phyloP scores from a whole-genome alignment of 768 basidiomycete genomes.

The Exidia glandulosa region DNA sequence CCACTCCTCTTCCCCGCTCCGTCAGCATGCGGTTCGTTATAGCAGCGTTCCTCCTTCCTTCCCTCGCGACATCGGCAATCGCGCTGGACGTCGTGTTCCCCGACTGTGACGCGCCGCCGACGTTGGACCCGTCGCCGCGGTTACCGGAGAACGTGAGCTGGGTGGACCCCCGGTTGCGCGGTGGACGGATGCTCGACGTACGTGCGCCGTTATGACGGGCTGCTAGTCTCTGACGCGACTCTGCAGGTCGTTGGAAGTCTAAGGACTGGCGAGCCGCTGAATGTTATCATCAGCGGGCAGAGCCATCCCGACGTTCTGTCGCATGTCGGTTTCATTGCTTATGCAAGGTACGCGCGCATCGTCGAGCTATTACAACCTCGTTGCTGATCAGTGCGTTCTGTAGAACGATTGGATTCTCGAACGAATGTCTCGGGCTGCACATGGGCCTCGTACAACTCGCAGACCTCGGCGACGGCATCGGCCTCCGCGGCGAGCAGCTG shows the following conservation, averaged over 20 bases:
- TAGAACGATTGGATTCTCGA: constrained; percentile 72
- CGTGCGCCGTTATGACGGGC: constrained; percentile 14
- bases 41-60: too few relatives aligned
- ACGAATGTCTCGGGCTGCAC: constrained; percentile 74
- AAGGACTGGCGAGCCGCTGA: constrained; percentile 61
- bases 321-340: constrained; percentile 55
- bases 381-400: neutral
- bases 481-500: constrained; percentile 53
- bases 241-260: constrained; percentile 36
- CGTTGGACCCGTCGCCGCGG: neutral
- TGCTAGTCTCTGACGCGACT: neutral
- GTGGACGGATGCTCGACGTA: constrained; percentile 71
- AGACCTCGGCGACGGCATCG: constrained; percentile 74
- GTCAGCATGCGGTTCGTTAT: too few relatives aligned
- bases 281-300: constrained; percentile 66
- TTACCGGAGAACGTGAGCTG: constrained; percentile 20
- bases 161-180: constrained; percentile 60
- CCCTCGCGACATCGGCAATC: too few relatives aligned
- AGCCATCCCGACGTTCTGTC: constrained; percentile 77
- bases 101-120: neutral
- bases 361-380: neutral
- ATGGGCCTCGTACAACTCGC: constrained; percentile 66
- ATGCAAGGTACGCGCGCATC: constrained; percentile 46
- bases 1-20: too few relatives aligned
- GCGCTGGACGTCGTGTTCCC: neutral